Percentiles rank a stretch among this genome's conserved stretches.
phyloP scores from a whole-genome alignment of 2,329 filamentous ascomycete genomes.

The Cladosporium velox region DNA sequence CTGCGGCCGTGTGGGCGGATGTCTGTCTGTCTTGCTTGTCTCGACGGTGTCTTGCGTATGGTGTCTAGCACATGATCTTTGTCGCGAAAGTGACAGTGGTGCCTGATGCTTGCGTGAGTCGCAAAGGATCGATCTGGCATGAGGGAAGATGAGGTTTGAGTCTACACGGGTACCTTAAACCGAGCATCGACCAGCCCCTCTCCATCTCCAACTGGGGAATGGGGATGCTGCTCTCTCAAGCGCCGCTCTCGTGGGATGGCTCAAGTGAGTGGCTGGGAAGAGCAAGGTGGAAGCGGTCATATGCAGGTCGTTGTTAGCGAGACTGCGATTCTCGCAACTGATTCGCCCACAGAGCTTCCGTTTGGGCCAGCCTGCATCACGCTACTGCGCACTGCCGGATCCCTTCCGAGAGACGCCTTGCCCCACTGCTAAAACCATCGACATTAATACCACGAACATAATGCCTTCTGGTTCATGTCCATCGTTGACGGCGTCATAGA shows the following conservation, averaged over 20 bases:
- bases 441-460: background rate
- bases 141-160: background rate
- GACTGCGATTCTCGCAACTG: background rate
- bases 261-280: too few species aligned
- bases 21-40: conserved; percentile 12
- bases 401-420: background rate
- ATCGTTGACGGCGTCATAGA: background rate
- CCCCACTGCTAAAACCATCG: background rate
- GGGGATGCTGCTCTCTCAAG: background rate
- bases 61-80: conserved; percentile 23
- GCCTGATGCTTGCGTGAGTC: conserved; percentile 20
- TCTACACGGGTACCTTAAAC: conserved; percentile 8
- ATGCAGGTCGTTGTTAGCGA: background rate
- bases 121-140: conserved; percentile 5
- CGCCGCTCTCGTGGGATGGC: background rate
- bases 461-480: conserved; percentile 1
- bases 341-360: background rate
- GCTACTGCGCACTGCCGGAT: background rate
- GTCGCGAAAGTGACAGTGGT: conserved; percentile 28
- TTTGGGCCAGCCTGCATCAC: background rate
- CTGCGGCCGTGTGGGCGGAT: background rate
- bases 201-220: background rate
- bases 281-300: background rate
- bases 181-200: conserved; percentile 15
- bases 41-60: conserved; percentile 14